A percentile compares a stretch with the other conserved stretches of the same genome.
Evolutionary conservation across 2,329 filamentous ascomycete genomes (phyloP).

Genomic region (Incumbomyces lentus): DNA sequence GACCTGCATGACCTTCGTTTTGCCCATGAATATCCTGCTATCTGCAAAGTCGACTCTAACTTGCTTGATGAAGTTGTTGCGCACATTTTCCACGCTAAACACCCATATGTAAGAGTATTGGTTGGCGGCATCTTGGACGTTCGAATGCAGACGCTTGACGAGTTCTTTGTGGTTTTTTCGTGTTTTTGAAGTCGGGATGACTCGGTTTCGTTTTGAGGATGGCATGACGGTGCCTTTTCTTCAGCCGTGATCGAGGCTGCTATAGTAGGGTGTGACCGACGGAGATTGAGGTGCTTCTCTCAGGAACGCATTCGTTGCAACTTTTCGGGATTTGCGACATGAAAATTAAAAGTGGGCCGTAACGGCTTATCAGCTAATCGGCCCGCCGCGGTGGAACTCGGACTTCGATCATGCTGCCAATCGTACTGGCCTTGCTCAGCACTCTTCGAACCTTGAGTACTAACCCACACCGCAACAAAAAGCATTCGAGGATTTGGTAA

Average conservation of each 20-base stretch:
- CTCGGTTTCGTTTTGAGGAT: slow-evolving; percentile 84
- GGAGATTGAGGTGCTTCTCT: not conserved
- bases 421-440: too few species aligned
- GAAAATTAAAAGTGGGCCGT: not conserved
- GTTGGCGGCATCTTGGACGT: slow-evolving; percentile 74
- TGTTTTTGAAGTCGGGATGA: slow-evolving; percentile 84
- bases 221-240: slow-evolving; percentile 52
- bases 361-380: not conserved
- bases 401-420: too few species aligned
- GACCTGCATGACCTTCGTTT: slow-evolving; percentile 97
- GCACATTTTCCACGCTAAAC: slow-evolving; percentile 92
- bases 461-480: too few species aligned
- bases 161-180: slow-evolving; percentile 80
- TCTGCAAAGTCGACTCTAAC: slow-evolving; percentile 27
- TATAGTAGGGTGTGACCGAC: too few species aligned
- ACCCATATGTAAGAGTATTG: slow-evolving; percentile 87
- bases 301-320: not conserved
- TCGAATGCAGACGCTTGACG: slow-evolving; percentile 76
- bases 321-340: not conserved
- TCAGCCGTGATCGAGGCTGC: too few species aligned
- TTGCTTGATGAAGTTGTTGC: slow-evolving; percentile 60
- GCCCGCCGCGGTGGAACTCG: too few species aligned
- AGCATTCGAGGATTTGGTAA: too few species aligned
- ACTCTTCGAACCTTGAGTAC: too few species aligned
- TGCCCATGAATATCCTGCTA: slow-evolving; percentile 81